Base-by-base conservation (phyloP, 306 rosid species). In the Vachellia pachyceras region DNA sequence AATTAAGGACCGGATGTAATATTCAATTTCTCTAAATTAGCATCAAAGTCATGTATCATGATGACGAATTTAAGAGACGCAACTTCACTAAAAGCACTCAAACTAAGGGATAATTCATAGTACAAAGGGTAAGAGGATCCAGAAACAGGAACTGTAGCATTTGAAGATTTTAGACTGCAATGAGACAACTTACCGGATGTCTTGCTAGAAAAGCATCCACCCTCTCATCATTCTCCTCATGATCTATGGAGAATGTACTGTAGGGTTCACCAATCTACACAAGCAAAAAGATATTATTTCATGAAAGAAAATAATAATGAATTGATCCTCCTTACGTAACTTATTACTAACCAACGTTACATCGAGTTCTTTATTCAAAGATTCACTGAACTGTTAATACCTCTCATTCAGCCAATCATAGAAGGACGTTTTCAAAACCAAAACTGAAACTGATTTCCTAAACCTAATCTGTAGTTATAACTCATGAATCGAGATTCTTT, bases 201-300 rank as follows among this genome's bases (percentile, higher is more conserved):
- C 94, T 81, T n/a, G 14, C 80, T 82, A 94, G 98, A 90, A 91
- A 94, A 65, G 97, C 90, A 39, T 89, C 87, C 42, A 91, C 90
- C 83, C 98, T 87, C 11, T 90, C 92, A 61, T 94, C 91, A 79
- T 91, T 94, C 88, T 94, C 98, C 88, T 90, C 98, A 15, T 95
- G 94, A 84, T 94, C 98, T 80, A 94, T 87, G 76, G 98, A 94
- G 88, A 97, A 94, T 52, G 98, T 91, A 80, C 98, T 91, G 77
- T 94, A 94, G 61, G 90, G 71, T 91, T 91, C 73, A 94, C 94
- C 87, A 94, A 92, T 86, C 98, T 94, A 77, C 77, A 80, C 29
- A 45, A 37, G 82, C 81, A 91, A 47, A 45, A 73, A 64, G 64
- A 61, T 20, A 41, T 40, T 39, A 39, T 39, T 68, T 41, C 69